phyloP scores from a whole-genome alignment of 495 filamentous ascomycete species.

The Penicillium flavigenum region DNA sequence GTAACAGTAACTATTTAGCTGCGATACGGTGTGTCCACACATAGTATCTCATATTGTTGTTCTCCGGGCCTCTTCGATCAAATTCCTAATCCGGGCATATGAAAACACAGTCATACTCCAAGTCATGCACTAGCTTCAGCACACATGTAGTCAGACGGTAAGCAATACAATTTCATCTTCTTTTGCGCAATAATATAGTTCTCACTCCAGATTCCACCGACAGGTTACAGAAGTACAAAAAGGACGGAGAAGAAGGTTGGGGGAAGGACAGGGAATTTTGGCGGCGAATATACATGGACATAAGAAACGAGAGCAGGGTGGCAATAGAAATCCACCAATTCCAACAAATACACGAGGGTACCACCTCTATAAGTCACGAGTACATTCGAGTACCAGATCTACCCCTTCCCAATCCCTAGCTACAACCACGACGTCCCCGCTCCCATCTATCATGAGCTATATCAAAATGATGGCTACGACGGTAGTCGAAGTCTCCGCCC shows the following conservation, averaged over 20 bases:
- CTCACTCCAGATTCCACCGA: neutral
- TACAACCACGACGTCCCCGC: neutral
- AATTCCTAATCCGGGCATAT: conserved; percentile 2
- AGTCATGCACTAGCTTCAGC: neutral
- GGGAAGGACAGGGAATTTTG: neutral
- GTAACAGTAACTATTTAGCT: neutral
- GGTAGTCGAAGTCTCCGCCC: neutral
- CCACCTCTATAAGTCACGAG: neutral
- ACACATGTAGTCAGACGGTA: neutral
- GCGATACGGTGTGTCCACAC: neutral
- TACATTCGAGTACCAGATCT: neutral
- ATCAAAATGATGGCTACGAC: conserved; percentile 10
- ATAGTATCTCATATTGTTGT: neutral
- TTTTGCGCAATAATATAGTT: neutral
- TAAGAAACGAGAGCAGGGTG: neutral
- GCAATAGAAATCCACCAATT: neutral
- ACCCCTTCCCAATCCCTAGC: conserved; percentile 1
- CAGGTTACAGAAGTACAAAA: neutral
- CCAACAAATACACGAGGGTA: neutral
- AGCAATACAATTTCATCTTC: neutral
- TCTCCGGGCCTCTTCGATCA: neutral
- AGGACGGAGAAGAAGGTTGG: neutral
- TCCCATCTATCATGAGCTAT: neutral
- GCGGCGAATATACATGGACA: neutral
- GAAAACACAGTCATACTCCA: neutral